Evolutionary conservation across 352 stramenopile species (phyloP).

Genomic region (Phytophthora macrochlamydospora): DNA sequence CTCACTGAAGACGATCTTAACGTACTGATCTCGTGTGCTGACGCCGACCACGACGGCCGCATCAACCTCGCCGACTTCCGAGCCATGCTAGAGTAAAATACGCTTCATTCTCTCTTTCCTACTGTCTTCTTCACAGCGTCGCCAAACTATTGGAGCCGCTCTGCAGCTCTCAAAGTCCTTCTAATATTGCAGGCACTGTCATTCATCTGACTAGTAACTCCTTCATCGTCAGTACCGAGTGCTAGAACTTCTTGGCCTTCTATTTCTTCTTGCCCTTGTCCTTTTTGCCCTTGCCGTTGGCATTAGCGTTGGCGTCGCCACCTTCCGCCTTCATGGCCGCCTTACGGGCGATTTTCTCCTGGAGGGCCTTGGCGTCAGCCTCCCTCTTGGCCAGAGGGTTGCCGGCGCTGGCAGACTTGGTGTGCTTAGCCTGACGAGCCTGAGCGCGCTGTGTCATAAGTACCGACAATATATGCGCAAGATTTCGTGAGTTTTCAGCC

Average conservation of each 20-base stretch:
- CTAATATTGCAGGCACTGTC: slow-evolving; percentile 9
- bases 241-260: neutral
- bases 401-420: slow-evolving; percentile 46
- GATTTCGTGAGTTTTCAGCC: too few species aligned
- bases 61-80: slow-evolving; percentile 87
- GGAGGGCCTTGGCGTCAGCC: slow-evolving; percentile 75
- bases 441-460: slow-evolving; percentile 61
- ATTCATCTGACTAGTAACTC: too few species aligned
- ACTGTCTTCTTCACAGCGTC: slow-evolving; percentile 3
- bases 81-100: slow-evolving; percentile 58
- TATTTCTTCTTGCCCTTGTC: slow-evolving; percentile 41
- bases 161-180: slow-evolving; percentile 4
- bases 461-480: too few species aligned
- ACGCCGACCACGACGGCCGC: slow-evolving; percentile 81
- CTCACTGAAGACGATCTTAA: slow-evolving; percentile 86
- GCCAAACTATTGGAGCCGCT: too few species aligned
- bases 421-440: slow-evolving; percentile 60
- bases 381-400: slow-evolving; percentile 69
- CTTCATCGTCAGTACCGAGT: neutral
- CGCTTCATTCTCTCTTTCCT: slow-evolving; percentile 24
- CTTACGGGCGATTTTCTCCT: slow-evolving; percentile 85
- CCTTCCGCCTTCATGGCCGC: slow-evolving; percentile 64
- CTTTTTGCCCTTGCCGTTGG: slow-evolving; percentile 42
- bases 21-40: slow-evolving; percentile 86
- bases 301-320: slow-evolving; percentile 25